phyloP scores from a whole-genome alignment of 2,329 filamentous ascomycete species.

The Myotisia sp. region DNA sequence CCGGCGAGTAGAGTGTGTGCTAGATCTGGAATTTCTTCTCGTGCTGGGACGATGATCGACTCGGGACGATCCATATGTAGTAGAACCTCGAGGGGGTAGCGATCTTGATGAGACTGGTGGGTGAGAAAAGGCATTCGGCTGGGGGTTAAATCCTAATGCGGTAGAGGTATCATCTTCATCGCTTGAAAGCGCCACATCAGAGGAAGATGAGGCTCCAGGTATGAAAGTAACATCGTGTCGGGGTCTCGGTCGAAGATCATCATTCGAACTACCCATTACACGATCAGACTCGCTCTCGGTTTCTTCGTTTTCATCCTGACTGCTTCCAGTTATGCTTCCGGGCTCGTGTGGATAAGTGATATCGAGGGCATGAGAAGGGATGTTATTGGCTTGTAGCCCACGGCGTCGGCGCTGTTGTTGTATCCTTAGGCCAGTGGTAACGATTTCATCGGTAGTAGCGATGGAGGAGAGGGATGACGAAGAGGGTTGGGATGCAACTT shows the following conservation, averaged over 20 bases:
- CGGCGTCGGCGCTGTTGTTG: slow-evolving; percentile 50
- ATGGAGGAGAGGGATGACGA: slow-evolving; percentile 78
- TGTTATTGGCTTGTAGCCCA: slow-evolving; percentile 14
- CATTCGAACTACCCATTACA: slow-evolving; percentile 49
- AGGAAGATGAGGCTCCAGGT: slow-evolving; percentile 16
- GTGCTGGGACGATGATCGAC: slow-evolving; percentile 24
- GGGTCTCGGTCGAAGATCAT: slow-evolving; percentile 32
- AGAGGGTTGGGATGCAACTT: slow-evolving; percentile 81
- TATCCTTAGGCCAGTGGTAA: slow-evolving; percentile 73
- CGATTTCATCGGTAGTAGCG: slow-evolving; percentile 63
- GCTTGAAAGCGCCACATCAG: slow-evolving; percentile 24
- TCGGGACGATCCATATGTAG: slow-evolving; percentile 27
- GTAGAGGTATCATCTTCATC: slow-evolving; percentile 66
- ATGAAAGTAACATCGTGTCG: slow-evolving; percentile 16
- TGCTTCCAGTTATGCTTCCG: slow-evolving; percentile 45
- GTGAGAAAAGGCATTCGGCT: slow-evolving; percentile 85
- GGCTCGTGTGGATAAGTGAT: slow-evolving; percentile 31
- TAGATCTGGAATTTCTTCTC: slow-evolving; percentile 27
- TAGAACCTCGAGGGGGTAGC: slow-evolving; percentile 38
- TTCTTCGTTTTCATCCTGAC: slow-evolving; percentile 89
- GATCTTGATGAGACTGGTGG: slow-evolving; percentile 45
- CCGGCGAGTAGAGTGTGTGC: slow-evolving; percentile 16
- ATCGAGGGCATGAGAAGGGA: slow-evolving; percentile 27
- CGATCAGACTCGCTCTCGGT: slow-evolving; percentile 80
- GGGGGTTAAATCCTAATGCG: slow-evolving; percentile 75